Conservation (phyloP, 371 early-diverging fungal species). For the Parasitella parasitica region DNA sequence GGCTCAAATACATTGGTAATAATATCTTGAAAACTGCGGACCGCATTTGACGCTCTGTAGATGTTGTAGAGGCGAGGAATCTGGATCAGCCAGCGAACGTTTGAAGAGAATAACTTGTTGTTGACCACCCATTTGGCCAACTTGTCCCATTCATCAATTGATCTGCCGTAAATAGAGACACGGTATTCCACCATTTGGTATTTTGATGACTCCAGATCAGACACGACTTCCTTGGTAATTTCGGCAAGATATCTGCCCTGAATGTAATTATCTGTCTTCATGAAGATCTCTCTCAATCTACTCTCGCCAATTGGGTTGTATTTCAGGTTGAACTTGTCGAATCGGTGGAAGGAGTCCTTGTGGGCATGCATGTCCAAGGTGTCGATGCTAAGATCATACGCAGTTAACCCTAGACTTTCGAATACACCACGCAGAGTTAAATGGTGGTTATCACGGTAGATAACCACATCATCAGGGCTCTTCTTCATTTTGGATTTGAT, state of each 20-base stretch:
- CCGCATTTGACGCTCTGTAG: conserved; percentile 71
- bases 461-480: conserved; percentile 78
- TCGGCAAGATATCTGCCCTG: conserved; percentile 94
- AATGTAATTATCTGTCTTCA: conserved; percentile 97
- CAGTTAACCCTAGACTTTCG: conserved; percentile 88
- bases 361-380: conserved; percentile 97
- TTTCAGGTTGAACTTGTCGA: conserved; percentile 98
- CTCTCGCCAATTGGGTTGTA: conserved; percentile 93
- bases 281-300: conserved; percentile 82
- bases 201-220: conserved; percentile 93
- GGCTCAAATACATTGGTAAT: conserved; percentile 89
- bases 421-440: conserved; percentile 85
- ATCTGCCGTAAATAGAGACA: conserved; percentile 90
- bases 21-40: conserved; percentile 81
- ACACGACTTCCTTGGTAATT: conserved; percentile 92
- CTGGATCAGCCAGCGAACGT: conserved; percentile 97
- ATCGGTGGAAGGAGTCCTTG: conserved; percentile 87
- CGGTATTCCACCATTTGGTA: conserved; percentile 96
- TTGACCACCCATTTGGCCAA: conserved; percentile 92
- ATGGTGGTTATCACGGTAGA: conserved; percentile 73
- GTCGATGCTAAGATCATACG: conserved; percentile 96
- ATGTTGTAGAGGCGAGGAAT: conserved; percentile 94
- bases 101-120: conserved; percentile 87
- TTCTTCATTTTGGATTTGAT: conserved; percentile 96
- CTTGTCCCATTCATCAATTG: conserved; percentile 89